These are phyloP conservation scores for Coemansia sp. DNA, from an alignment of 192 early-diverging fungal species.

Conservation along the genomic window DNA sequence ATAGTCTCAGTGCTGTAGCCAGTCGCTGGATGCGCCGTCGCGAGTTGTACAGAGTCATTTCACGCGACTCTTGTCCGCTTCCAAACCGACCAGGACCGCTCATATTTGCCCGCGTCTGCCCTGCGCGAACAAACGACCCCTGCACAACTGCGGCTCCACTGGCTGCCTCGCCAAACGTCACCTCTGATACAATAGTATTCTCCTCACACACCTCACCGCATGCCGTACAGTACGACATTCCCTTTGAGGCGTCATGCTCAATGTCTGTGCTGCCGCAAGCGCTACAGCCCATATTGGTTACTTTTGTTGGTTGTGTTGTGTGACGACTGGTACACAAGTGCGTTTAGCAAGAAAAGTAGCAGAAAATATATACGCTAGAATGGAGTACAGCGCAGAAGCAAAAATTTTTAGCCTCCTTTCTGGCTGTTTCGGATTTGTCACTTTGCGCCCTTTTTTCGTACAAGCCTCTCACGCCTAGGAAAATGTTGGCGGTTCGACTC, in stretches of 20 bases:
- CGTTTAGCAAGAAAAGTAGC: not conserved
- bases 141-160: constrained; percentile 82
- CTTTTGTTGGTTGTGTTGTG: not conserved
- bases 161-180: constrained; percentile 82
- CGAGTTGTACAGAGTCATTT: constrained; percentile 69
- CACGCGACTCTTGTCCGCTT: constrained; percentile 63
- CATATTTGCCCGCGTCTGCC: constrained; percentile 59
- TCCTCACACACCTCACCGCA: constrained; percentile 84
- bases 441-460: not conserved
- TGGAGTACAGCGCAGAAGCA: not conserved
- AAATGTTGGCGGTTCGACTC: not conserved
- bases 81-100: constrained; percentile 46
- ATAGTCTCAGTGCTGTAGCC: constrained; percentile 69
- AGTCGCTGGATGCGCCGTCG: constrained; percentile 71
- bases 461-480: not conserved
- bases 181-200: constrained; percentile 88
- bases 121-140: constrained; percentile 69
- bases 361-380: not conserved
- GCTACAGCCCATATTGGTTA: constrained; percentile 55
- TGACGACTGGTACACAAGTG: not conserved
- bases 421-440: constrained; percentile 3
- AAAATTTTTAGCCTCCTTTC: not conserved
- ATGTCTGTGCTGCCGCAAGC: constrained; percentile 61
- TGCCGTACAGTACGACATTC: constrained; percentile 67
- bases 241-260: constrained; percentile 68